Evolutionary conservation across 345 rosid species (phyloP).

Genomic region (Lepidium africanum): DNA sequence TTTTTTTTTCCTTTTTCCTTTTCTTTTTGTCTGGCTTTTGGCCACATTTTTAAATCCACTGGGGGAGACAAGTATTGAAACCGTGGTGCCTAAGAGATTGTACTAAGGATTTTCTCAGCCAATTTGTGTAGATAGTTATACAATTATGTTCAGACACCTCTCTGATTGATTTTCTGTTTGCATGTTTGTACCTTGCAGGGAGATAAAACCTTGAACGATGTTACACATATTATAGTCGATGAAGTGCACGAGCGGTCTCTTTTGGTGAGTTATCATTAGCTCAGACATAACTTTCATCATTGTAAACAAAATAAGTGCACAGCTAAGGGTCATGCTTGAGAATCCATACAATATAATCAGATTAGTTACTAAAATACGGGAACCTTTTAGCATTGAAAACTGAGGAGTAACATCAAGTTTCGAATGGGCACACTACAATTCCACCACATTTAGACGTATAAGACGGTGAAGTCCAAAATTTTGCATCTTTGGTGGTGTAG

Average conservation of each 20-base stretch:
- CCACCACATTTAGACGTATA: neutral
- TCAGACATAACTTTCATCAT: neutral
- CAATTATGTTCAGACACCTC: neutral
- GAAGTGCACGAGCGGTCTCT: conserved; percentile 96
- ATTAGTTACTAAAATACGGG: neutral
- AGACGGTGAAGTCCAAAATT: neutral
- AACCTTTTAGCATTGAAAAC: neutral
- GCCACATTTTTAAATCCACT: too few species aligned
- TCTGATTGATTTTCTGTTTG: neutral
- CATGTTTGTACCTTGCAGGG: conserved; percentile 44
- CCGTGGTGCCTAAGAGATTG: too few species aligned
- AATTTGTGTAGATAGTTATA: neutral
- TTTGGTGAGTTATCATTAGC: conserved; percentile 50
- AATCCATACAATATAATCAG: neutral
- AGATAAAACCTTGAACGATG: conserved; percentile 56
- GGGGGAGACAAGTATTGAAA: too few species aligned
- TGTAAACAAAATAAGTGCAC: neutral
- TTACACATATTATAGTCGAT: conserved; percentile 85
- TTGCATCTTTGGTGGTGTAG: neutral
- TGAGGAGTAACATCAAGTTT: neutral
- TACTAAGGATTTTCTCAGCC: too few species aligned
- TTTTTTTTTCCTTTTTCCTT: neutral
- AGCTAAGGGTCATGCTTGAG: neutral
- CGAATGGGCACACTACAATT: neutral
- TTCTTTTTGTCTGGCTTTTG: too few species aligned